phyloP scores from a whole-genome alignment of 345 rosid genomes.

The Capsella bursapastoris region DNA sequence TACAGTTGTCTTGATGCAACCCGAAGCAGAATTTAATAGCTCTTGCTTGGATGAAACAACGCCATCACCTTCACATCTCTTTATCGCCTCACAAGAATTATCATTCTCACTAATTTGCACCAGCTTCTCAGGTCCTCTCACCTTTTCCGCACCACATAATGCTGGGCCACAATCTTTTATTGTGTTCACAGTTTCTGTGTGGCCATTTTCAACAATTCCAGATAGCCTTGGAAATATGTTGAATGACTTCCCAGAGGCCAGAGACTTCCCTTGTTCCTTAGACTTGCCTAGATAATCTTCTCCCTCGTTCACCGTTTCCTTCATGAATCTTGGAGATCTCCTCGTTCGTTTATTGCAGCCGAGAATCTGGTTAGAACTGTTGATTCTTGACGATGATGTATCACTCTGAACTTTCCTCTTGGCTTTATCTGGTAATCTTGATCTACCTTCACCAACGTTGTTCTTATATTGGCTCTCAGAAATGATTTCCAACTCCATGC shows the following conservation, averaged over 20 bases:
- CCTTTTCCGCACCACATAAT: slow-evolving; percentile 20
- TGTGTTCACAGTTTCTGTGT: slow-evolving; percentile 9
- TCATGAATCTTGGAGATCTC: slow-evolving; percentile 47
- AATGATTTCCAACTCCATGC: slow-evolving; percentile 37
- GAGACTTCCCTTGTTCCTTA: slow-evolving; percentile 10
- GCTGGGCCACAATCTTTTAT: slow-evolving; percentile 8
- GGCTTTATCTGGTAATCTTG: slow-evolving; percentile 16
- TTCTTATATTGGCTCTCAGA: slow-evolving; percentile 30
- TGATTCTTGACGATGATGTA: slow-evolving; percentile 22
- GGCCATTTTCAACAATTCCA: slow-evolving; percentile 34
- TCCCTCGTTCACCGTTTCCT: slow-evolving; percentile 35
- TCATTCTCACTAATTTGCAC: slow-evolving; percentile 35
- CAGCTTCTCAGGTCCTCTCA: slow-evolving; percentile 44
- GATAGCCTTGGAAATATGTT: slow-evolving; percentile 38
- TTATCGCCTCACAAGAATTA: slow-evolving; percentile 20
- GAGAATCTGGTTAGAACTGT: slow-evolving; percentile 11
- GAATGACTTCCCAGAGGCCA: slow-evolving; percentile 26
- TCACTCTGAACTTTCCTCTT: slow-evolving; percentile 37
- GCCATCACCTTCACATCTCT: slow-evolving; percentile 31
- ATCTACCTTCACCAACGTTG: slow-evolving; percentile 7
- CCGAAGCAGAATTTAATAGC: slow-evolving; percentile 3
- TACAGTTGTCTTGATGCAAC: slow-evolving; percentile 24
- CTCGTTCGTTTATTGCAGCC: slow-evolving; percentile 32
- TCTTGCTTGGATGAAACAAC: slow-evolving; percentile 25
- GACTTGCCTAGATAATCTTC: slow-evolving; percentile 25